phyloP scores from a whole-genome alignment of 2,329 filamentous ascomycete species.

The Calonectria hawksworthii region DNA sequence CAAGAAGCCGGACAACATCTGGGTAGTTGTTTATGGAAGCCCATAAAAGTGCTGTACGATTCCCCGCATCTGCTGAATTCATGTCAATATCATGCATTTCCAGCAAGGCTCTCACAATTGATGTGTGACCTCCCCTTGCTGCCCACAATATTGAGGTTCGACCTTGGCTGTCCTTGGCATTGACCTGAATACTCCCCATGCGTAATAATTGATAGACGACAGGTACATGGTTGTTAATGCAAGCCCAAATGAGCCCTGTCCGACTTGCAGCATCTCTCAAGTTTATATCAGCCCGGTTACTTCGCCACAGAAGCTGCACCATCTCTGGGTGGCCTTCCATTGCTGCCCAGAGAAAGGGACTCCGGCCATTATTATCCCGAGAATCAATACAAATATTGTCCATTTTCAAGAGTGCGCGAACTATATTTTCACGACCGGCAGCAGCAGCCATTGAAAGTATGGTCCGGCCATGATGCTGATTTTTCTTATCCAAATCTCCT shows the following conservation, averaged over 20 bases:
- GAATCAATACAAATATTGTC: not conserved
- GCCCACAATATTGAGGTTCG: not conserved
- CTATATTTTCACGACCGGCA: not conserved
- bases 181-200: not conserved
- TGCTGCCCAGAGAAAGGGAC: not conserved
- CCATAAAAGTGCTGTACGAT: not conserved
- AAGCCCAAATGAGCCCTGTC: not conserved
- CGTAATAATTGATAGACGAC: not conserved
- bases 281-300: not conserved
- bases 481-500: not conserved
- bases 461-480: not conserved
- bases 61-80: not conserved
- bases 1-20: not conserved
- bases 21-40: not conserved
- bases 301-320: conserved; percentile 9
- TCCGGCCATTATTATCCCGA: not conserved
- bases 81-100: not conserved
- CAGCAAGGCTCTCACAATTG: conserved; percentile 13
- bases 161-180: not conserved
- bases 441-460: not conserved
- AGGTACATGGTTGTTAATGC: not conserved
- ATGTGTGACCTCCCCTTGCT: not conserved
- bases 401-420: not conserved
- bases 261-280: not conserved
- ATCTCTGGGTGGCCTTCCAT: not conserved